A percentile compares a stretch with the other conserved stretches of the same genome.
Conservation (phyloP, 2,329 filamentous ascomycete species). For the Phialophora tarda region DNA sequence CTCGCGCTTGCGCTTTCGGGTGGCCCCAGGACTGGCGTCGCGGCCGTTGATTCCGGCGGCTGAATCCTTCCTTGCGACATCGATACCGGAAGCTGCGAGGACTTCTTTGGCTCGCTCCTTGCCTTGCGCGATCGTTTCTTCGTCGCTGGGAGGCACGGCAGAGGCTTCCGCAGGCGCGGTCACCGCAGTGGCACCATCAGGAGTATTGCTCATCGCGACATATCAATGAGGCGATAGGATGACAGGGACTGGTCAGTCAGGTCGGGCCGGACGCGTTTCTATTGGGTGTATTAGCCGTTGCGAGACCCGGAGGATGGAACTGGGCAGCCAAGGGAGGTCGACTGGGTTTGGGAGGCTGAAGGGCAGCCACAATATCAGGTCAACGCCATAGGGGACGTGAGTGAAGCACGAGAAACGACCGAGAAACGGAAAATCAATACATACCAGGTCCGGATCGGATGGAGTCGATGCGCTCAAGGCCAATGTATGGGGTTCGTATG, state of each 20-base stretch:
- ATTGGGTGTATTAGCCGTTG: constrained; percentile 29
- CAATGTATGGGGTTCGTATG: constrained; percentile 31
- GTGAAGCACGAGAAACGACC: constrained; percentile 2
- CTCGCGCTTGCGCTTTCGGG: constrained; percentile 54
- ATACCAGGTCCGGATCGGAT: constrained; percentile 34
- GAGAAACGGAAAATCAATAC: constrained; percentile 23
- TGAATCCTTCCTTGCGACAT: constrained; percentile 42
- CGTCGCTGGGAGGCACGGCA: constrained; percentile 21
- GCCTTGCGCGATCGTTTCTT: constrained; percentile 60
- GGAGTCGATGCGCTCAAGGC: constrained; percentile 30
- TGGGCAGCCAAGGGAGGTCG: constrained; percentile 10
- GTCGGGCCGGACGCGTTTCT: constrained; percentile 31
- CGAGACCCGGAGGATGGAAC: constrained; percentile 20
- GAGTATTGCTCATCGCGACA: constrained; percentile 36
- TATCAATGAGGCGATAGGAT: constrained; percentile 20
- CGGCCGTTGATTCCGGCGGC: constrained; percentile 43
- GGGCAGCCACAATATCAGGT: constrained; percentile 11
- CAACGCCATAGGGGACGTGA: constrained; percentile 8
- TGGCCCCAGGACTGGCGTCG: constrained; percentile 40
- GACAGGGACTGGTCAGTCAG: constrained; percentile 10
- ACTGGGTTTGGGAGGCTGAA: constrained; percentile 15
- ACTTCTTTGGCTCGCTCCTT: constrained; percentile 67
- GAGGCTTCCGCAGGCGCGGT: constrained; percentile 30
- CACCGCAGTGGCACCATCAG: constrained; percentile 32
- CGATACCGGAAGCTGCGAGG: constrained; percentile 58